Base-by-base conservation (phyloP, 129 eudicot genomes). In the Heracleum sosnowskyi region DNA sequence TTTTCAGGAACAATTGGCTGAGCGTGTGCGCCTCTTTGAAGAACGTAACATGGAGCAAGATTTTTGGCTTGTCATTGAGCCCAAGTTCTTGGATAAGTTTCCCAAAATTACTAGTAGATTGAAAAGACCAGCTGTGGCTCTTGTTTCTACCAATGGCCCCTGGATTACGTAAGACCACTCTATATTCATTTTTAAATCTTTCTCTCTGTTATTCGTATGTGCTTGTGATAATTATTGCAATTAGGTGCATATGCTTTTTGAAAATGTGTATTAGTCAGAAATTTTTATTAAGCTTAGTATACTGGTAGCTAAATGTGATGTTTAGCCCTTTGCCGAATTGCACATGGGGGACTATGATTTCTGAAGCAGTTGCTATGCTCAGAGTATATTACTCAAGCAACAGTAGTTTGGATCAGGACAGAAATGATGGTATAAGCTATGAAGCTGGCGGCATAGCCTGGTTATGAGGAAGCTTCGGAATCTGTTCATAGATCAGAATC, bases 11-110 rank as follows among this genome's bases (percentile, higher is more conserved):
- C 95, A 81, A 69, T 62, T 96, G 83, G 79, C 51, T 55, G 99
- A 96, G 88, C 82, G 99, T 35, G 91, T 79, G 51, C 89, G 95
- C 26, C 80, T 80, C 74, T 96, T 47, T 76, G 86, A 79, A 60
- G 99, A 96, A 79, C 86, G 97, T 44, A 85, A 85, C 69, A 83
- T 66, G 77, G 99, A 96, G 84, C 97, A 88, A 73, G 99, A 96
- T 82, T 96, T 96, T 72, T 96, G 99, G 97, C 97, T 96, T 47
- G 97, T 96, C 70, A 86, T 96, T 69, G 99, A 96, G 39, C 99
- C 99, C 73, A 96, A 92, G 89, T 92, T 96, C 81, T 83, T 96
- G 87, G 97, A 92, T 64, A 90, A 92, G 82, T 96, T 96, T 73
- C 99, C 97, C 6, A 81, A 86, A 79, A 84, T 96, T 69, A 90